phyloP scores from a whole-genome alignment of 2,329 filamentous ascomycete species.

The Biscogniauxia sp. region DNA sequence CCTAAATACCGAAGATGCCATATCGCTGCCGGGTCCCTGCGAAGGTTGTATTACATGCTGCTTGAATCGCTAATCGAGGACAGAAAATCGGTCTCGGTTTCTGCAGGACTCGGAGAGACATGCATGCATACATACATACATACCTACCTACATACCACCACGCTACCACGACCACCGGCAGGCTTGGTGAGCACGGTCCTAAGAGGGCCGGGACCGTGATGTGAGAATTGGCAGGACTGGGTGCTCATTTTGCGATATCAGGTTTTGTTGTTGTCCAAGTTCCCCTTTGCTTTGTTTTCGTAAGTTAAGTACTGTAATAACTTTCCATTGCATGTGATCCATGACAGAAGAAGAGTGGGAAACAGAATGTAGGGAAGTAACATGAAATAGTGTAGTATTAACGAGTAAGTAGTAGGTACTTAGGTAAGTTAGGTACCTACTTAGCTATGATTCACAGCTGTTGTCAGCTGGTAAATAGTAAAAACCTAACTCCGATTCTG shows the following conservation, averaged over 20 bases:
- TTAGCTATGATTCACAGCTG: background rate
- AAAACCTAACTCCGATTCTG: background rate
- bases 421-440: background rate
- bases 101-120: background rate
- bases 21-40: conserved; percentile 7
- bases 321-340: too few species aligned
- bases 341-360: background rate
- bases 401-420: background rate
- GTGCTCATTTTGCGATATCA: background rate
- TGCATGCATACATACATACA: background rate
- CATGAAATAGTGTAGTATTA: too few species aligned
- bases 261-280: background rate
- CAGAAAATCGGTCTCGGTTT: background rate
- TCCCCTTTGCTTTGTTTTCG: too few species aligned
- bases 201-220: background rate
- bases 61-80: background rate
- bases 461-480: background rate
- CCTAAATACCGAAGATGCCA: background rate
- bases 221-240: too few species aligned
- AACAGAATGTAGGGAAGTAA: background rate
- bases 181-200: background rate
- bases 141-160: too few species aligned
- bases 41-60: conserved; percentile 23
- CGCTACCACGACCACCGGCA: background rate
- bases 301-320: background rate